phyloP scores from a whole-genome alignment of 2,329 filamentous ascomycete species.

The Epichloe aotearoae region DNA sequence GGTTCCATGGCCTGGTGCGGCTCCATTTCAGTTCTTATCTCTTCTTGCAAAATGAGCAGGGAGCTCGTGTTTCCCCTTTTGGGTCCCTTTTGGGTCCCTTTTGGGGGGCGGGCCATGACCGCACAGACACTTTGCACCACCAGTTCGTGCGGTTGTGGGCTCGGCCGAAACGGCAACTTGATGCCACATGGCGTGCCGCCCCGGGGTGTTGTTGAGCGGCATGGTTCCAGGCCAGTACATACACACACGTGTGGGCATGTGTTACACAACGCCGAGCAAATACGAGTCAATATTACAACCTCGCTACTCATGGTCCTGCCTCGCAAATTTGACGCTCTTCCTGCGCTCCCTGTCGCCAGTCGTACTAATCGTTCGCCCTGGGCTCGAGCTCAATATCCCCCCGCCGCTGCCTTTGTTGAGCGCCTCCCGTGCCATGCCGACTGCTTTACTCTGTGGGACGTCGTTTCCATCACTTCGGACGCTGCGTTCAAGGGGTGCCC shows the following conservation, averaged over 20 bases:
- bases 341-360: conserved; percentile 37
- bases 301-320: conserved; percentile 13
- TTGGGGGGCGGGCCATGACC: no score
- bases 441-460: conserved; percentile 44
- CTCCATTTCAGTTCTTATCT: no score
- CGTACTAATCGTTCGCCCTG: conserved; percentile 22
- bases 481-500: conserved; percentile 6
- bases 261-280: background rate
- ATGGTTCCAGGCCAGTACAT: background rate
- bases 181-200: no score
- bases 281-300: background rate
- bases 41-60: no score
- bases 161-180: no score
- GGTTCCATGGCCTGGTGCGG: no score
- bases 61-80: no score
- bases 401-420: conserved; percentile 23
- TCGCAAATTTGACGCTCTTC: conserved; percentile 52
- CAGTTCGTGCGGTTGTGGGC: no score
- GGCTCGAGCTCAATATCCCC: conserved; percentile 37
- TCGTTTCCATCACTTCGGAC: conserved; percentile 37
- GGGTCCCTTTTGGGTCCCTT: no score
- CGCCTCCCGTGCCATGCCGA: conserved; percentile 44
- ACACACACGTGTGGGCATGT: background rate
- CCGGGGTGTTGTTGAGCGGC: no score
- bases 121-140: no score